A percentile compares a stretch with the other conserved stretches of the same genome.
Evolutionary conservation across 2,329 filamentous ascomycete genomes (phyloP).

Genomic region (Exutisphaerella laricina): DNA sequence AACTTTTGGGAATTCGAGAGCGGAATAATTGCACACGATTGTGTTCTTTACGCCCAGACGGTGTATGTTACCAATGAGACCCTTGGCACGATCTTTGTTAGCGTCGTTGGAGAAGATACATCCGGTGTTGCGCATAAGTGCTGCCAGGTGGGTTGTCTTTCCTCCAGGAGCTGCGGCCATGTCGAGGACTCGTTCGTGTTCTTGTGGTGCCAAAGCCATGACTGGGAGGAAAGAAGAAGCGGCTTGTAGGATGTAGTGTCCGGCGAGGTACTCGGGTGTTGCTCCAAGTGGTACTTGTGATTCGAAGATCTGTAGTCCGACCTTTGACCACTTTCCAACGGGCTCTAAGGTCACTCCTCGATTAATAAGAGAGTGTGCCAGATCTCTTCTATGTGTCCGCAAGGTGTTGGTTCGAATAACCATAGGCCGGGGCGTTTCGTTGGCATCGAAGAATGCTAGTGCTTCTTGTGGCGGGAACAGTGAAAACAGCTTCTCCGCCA

Average conservation of each 20-base stretch:
- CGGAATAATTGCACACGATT: conserved; percentile 93
- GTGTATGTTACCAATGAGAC: conserved; percentile 96
- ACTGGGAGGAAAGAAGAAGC: conserved; percentile 95
- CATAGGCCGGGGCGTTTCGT: conserved; percentile 87
- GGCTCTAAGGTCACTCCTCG: conserved; percentile 93
- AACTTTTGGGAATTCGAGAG: conserved; percentile 85
- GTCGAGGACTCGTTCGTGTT: conserved; percentile 85
- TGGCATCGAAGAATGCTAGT: conserved; percentile 97
- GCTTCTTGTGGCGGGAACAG: conserved; percentile 91
- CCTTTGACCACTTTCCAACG: conserved; percentile 97
- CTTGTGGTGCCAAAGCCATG: conserved; percentile 93
- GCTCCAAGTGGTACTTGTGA: conserved; percentile 81
- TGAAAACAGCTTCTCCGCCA: conserved; percentile 93
- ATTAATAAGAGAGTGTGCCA: conserved; percentile 91
- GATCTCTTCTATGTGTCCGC: conserved; percentile 66
- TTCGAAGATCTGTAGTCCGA: conserved; percentile 94
- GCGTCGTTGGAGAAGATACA: conserved; percentile 95
- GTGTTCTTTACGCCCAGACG: conserved; percentile 89
- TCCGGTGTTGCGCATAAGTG: conserved; percentile 95
- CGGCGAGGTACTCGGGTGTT: conserved; percentile 93
- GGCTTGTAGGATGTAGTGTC: conserved; percentile 96
- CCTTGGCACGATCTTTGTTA: conserved; percentile 88
- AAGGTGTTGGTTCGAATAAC: conserved; percentile 97
- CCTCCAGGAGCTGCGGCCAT: conserved; percentile 94
- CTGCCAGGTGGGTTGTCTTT: conserved; percentile 95